These are phyloP conservation scores for Trichomonas gallinae DNA, from an alignment of 208 protist genomes.

Conservation along the genomic window DNA sequence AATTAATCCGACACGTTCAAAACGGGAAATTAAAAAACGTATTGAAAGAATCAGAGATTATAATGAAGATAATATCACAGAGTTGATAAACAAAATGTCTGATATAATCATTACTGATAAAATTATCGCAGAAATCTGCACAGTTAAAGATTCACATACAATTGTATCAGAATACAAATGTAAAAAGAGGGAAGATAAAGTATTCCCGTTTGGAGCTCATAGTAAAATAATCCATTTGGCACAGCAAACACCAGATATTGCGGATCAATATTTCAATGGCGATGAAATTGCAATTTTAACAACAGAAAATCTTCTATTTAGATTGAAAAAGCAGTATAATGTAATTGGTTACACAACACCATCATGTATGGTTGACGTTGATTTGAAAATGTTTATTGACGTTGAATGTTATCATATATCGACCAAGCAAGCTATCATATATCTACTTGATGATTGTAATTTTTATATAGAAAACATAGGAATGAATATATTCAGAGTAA, in stretches of 20 bases:
- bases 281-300: not conserved
- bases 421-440: not conserved
- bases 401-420: not conserved
- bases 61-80: not conserved
- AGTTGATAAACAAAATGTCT: not conserved
- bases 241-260: not conserved
- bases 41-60: not conserved
- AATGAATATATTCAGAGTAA: not conserved
- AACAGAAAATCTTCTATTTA: not conserved
- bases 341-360: not conserved
- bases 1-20: not conserved
- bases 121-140: not conserved
- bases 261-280: not conserved
- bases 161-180: not conserved
- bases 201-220: not conserved
- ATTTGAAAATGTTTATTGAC: not conserved
- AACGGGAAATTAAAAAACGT: not conserved
- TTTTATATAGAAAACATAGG: slow-evolving; percentile 19
- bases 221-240: not conserved
- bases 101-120: not conserved
- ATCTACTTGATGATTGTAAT: not conserved
- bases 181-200: not conserved
- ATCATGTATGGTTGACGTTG: not conserved
- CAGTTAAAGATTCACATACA: not conserved
- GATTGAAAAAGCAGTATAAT: not conserved